Conservation (phyloP, 2,329 filamentous ascomycete genomes). For the Fonsecaea multimorphosa region DNA sequence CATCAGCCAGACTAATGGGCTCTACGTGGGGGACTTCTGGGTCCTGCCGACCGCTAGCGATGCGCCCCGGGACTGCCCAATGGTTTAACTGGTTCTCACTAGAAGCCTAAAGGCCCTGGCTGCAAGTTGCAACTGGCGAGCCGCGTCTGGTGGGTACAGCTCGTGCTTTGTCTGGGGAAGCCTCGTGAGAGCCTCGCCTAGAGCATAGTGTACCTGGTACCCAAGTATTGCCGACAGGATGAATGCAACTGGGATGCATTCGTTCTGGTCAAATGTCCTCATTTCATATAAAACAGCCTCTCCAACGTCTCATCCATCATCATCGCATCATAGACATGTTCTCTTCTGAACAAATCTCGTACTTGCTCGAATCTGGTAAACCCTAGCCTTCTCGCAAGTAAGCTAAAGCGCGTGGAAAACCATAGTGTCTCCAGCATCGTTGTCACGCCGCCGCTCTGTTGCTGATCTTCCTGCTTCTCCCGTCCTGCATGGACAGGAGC, state of each 20-base stretch:
- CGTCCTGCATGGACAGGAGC: too few species aligned
- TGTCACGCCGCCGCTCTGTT: too few species aligned
- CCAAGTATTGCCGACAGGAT: not conserved
- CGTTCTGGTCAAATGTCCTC: not conserved
- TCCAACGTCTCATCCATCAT: conserved; percentile 15
- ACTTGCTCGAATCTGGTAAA: not conserved
- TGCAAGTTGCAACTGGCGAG: not conserved
- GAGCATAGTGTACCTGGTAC: too few species aligned
- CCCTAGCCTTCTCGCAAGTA: conserved; percentile 9
- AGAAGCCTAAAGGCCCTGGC: not conserved
- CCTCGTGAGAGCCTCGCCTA: not conserved
- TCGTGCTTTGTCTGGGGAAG: not conserved
- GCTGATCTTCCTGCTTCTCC: not conserved
- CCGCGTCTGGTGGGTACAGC: not conserved
- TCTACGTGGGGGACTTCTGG: not conserved
- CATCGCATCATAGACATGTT: conserved; percentile 8
- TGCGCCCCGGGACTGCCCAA: not conserved
- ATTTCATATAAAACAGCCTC: not conserved
- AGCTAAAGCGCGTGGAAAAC: conserved; percentile 4
- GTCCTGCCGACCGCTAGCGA: not conserved
- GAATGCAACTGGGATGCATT: not conserved
- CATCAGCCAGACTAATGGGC: not conserved
- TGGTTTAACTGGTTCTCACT: not conserved
- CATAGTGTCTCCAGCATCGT: not conserved
- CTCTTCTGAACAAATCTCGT: not conserved